phyloP scores from a whole-genome alignment of 1,139 yeast genomes.

The Candida dubliniensis region DNA sequence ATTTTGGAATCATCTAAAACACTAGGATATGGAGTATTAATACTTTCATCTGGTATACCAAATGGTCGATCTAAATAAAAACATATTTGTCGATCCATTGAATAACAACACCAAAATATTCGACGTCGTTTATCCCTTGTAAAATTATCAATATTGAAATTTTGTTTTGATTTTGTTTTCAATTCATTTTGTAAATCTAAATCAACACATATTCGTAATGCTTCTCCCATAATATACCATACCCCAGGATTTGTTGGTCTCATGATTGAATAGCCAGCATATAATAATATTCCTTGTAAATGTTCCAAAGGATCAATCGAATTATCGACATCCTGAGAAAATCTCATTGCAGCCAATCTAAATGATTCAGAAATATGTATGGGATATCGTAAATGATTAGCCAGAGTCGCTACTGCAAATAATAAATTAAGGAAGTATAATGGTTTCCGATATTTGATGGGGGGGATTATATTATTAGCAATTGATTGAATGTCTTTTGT shows the following conservation, averaged over 20 bases:
- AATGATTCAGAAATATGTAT: conserved; percentile 70
- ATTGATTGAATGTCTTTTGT: conserved; percentile 19
- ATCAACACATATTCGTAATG: conserved; percentile 77
- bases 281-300: conserved; percentile 67
- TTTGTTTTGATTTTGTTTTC: conserved; percentile 20
- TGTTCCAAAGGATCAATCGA: conserved; percentile 66
- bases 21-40: conserved; percentile 68
- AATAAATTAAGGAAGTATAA: conserved; percentile 70
- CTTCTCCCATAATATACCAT: conserved; percentile 89
- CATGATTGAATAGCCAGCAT: conserved; percentile 71
- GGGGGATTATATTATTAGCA: conserved; percentile 45
- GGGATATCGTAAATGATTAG: conserved; percentile 69
- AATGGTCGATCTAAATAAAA: conserved; percentile 72
- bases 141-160: conserved; percentile 45
- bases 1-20: conserved; percentile 70
- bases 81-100: conserved; percentile 77
- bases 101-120: conserved; percentile 86
- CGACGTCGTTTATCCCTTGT: conserved; percentile 71
- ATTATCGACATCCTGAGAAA: conserved; percentile 57
- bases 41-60: conserved; percentile 71
- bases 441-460: conserved; percentile 40
- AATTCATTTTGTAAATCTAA: conserved; percentile 73
- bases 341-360: conserved; percentile 64
- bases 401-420: conserved; percentile 80
- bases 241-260: conserved; percentile 82